Conservation (phyloP, 148 eudicot genomes). For the Drosera capensis region DNA sequence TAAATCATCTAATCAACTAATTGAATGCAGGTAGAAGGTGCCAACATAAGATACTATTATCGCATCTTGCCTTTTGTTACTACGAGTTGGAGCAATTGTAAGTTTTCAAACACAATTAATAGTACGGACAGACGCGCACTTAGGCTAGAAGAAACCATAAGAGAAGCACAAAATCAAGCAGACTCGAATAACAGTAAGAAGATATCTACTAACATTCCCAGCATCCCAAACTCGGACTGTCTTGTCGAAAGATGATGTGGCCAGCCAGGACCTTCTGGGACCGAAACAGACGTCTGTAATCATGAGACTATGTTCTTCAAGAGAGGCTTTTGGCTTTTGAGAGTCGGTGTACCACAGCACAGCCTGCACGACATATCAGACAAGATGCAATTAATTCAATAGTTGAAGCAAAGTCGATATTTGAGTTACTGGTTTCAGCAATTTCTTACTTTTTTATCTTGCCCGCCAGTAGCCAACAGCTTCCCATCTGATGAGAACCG, state of each 20-base stretch:
- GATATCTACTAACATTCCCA: constrained; percentile 44
- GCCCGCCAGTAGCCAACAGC: constrained; percentile 77
- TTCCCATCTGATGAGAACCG: constrained; percentile 78
- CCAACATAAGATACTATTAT: no score
- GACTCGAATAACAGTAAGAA: no score
- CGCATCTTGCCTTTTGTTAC: no score
- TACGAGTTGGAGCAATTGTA: no score
- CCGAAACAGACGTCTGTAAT: constrained; percentile 78
- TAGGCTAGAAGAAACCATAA: not conserved
- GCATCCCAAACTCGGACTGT: constrained; percentile 85
- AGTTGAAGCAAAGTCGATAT: not conserved
- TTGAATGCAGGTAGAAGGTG: no score
- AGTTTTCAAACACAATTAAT: no score
- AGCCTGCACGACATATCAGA: constrained; percentile 35
- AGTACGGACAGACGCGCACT: not conserved
- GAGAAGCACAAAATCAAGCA: no score
- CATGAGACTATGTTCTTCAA: constrained; percentile 64
- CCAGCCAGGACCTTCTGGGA: constrained; percentile 50
- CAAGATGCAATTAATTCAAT: not conserved
- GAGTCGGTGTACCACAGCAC: constrained; percentile 58
- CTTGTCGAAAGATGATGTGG: constrained; percentile 74
- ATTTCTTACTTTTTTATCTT: constrained; percentile 58
- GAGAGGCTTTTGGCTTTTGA: constrained; percentile 34
- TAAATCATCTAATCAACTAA: no score
- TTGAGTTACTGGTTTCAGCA: not conserved